A percentile compares a stretch with the other conserved stretches of the same genome.
These are phyloP conservation scores for Didymella segeticola DNA, from an alignment of 2,329 filamentous ascomycete genomes.

Conservation along the genomic window DNA sequence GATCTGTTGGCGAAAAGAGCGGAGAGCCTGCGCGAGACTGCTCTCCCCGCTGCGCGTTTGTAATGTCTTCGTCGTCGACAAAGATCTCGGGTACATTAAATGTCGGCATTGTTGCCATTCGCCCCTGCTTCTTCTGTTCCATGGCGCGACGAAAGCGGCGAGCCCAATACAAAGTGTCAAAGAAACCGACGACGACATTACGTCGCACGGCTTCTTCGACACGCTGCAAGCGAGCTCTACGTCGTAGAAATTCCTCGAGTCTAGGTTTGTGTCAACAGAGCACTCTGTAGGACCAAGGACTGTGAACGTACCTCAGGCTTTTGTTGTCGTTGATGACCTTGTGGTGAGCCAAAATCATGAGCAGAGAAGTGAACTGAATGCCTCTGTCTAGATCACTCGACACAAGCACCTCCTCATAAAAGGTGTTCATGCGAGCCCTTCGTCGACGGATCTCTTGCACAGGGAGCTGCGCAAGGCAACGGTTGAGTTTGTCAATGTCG, in stretches of 20 bases:
- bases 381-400: constrained; percentile 88
- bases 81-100: constrained; percentile 89
- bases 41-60: constrained; percentile 47
- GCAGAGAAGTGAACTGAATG: constrained; percentile 87
- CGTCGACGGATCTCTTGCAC: constrained; percentile 75
- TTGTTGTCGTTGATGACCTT: constrained; percentile 99
- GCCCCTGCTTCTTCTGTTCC: constrained; percentile 72
- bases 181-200: constrained; percentile 90
- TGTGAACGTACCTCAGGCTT: constrained; percentile 72
- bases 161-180: constrained; percentile 90
- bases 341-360: constrained; percentile 97
- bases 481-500: constrained; percentile 77
- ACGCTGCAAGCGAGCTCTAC: constrained; percentile 86
- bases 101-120: constrained; percentile 79
- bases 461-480: constrained; percentile 75
- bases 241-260: constrained; percentile 91
- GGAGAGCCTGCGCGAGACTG: constrained; percentile 45
- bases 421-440: constrained; percentile 84
- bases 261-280: constrained; percentile 39
- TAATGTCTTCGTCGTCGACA: constrained; percentile 77
- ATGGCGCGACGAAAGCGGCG: constrained; percentile 79
- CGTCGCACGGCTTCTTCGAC: constrained; percentile 94
- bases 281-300: not conserved
- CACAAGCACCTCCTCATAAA: constrained; percentile 95
- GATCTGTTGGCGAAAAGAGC: constrained; percentile 42